Conservation (phyloP, 306 rosid species). For the Castanea mollissima region DNA sequence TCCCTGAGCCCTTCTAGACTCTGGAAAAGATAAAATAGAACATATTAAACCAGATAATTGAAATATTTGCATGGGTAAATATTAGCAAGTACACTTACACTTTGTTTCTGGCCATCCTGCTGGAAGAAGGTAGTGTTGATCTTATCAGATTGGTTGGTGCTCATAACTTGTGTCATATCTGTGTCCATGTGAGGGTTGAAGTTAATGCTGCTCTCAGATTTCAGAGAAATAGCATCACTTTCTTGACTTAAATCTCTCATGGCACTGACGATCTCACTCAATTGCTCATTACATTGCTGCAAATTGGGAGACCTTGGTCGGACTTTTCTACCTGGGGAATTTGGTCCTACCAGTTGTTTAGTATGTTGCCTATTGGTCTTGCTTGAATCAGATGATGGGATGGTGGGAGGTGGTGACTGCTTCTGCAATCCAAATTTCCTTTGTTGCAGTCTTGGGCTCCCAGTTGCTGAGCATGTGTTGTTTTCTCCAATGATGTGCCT, state of each 20-base stretch:
- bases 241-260: constrained; percentile 35
- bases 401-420: constrained; percentile 49
- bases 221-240: constrained; percentile 45
- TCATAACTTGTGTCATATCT: constrained; percentile 45
- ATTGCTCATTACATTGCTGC: constrained; percentile 37
- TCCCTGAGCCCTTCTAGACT: constrained; percentile 34
- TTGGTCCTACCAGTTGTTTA: constrained; percentile 30
- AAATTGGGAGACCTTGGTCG: constrained; percentile 41
- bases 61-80: constrained; percentile 3
- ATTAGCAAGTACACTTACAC: constrained; percentile 39
- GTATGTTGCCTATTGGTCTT: constrained; percentile 37
- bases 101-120: constrained; percentile 32
- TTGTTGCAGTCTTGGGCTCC: constrained; percentile 58
- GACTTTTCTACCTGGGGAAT: constrained; percentile 40
- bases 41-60: constrained; percentile 20
- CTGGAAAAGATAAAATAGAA: constrained; percentile 38
- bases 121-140: constrained; percentile 26
- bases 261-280: constrained; percentile 32
- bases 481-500: constrained; percentile 34
- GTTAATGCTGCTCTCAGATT: constrained; percentile 45
- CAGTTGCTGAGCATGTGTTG: constrained; percentile 27
- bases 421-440: constrained; percentile 59
- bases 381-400: constrained; percentile 46
- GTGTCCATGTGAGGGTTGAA: constrained; percentile 23
- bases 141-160: constrained; percentile 32